Evolutionary conservation across 2,329 filamentous ascomycete species (phyloP).

Genomic region (Diaporthe citrichinensis): DNA sequence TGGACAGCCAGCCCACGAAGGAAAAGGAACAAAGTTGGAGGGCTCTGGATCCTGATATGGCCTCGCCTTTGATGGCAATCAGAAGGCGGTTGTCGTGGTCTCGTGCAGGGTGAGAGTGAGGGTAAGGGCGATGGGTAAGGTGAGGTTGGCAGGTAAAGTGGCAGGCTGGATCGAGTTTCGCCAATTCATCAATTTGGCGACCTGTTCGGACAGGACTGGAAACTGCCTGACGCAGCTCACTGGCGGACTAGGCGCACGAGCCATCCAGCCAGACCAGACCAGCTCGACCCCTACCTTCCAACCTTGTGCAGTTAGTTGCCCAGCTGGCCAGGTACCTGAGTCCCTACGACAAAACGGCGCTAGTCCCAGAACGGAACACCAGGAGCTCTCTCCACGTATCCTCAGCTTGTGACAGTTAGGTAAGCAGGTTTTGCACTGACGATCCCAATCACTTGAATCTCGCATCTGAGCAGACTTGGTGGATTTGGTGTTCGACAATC

Average conservation of each 20-base stretch:
- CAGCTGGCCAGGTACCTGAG: background rate
- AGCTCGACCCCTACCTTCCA: conserved; percentile 17
- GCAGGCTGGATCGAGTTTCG: conserved; percentile 37
- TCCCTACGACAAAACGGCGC: background rate
- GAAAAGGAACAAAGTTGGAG: conserved; percentile 30
- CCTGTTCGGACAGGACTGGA: conserved; percentile 35
- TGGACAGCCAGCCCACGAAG: conserved; percentile 29
- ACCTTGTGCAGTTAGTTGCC: background rate
- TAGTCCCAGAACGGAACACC: conserved; percentile 11
- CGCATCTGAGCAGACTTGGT: background rate
- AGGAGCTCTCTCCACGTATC: conserved; percentile 23
- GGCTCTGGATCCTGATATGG: conserved; percentile 28
- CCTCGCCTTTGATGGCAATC: conserved; percentile 32
- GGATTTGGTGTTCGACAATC: background rate
- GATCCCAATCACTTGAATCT: conserved; percentile 27
- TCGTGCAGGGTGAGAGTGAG: conserved; percentile 30
- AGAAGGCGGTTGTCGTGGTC: conserved; percentile 33
- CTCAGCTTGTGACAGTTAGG: conserved; percentile 29
- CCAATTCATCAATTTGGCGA: conserved; percentile 40
- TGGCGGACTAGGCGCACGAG: conserved; percentile 27
- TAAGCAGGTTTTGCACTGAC: background rate
- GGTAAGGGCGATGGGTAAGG: conserved; percentile 33
- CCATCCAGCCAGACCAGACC: conserved; percentile 13
- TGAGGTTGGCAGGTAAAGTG: conserved; percentile 33
- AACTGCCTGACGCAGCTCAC: conserved; percentile 38